Conservation (phyloP, 352 stramenopile species). For the Phytophthora quininea region DNA sequence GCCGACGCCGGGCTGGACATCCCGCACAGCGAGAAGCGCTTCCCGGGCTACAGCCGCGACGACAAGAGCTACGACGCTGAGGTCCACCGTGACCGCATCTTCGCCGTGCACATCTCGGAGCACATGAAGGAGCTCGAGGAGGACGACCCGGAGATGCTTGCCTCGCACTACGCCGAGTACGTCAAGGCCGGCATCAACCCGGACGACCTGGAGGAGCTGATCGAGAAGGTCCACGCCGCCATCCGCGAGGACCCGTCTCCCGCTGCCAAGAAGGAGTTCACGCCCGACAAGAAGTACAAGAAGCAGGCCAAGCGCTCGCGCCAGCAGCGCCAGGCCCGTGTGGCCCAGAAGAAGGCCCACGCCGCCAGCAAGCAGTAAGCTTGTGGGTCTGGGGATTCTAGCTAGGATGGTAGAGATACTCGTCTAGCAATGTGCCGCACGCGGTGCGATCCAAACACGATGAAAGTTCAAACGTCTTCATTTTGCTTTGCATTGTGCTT, state of each 20-base stretch:
- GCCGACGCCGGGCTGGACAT: conserved; percentile 99
- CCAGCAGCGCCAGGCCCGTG: conserved; percentile 94
- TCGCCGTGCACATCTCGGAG: conserved; percentile 97
- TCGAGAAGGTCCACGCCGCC: conserved; percentile 96
- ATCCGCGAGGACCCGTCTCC: conserved; percentile 97
- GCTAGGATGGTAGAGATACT: neutral
- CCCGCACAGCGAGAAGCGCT: conserved; percentile 99
- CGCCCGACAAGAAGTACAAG: conserved; percentile 96
- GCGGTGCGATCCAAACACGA: conserved; percentile 27
- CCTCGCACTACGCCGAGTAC: conserved; percentile 97
- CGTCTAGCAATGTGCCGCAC: too few species aligned
- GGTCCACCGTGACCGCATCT: conserved; percentile 98
- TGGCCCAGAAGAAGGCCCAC: conserved; percentile 98
- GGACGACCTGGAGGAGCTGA: conserved; percentile 93
- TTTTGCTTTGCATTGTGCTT: neutral
- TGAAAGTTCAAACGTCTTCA: conserved; percentile 47
- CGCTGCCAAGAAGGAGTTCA: conserved; percentile 92
- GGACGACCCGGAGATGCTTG: conserved; percentile 98
- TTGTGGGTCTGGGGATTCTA: neutral
- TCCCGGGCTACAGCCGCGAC: conserved; percentile 99
- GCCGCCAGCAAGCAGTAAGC: conserved; percentile 62
- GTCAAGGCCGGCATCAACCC: conserved; percentile 92
- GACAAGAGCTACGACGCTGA: conserved; percentile 99
- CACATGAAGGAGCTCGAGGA: conserved; percentile 99
- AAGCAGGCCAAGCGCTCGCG: conserved; percentile 92